Conservation (phyloP, 2,329 filamentous ascomycete genomes). For the Diaporthe sp. region DNA sequence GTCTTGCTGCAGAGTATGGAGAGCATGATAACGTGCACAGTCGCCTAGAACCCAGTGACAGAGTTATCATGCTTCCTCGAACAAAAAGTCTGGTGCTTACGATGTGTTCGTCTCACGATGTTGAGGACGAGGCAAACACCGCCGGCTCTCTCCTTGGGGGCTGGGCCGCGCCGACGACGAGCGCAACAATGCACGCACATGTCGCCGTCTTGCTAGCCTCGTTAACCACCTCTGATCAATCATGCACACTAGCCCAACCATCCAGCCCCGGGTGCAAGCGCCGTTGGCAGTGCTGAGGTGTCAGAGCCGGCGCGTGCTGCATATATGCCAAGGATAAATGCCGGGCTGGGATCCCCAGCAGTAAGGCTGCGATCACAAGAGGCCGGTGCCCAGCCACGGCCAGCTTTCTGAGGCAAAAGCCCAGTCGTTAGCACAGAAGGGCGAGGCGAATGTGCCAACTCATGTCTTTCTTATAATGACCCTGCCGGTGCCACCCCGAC, state of each 20-base stretch:
- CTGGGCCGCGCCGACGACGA: slow-evolving; percentile 1
- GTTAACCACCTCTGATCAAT: slow-evolving; percentile 14
- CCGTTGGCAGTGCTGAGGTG: slow-evolving; percentile 19
- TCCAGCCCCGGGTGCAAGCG: slow-evolving; percentile 12
- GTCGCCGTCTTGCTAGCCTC: slow-evolving; percentile 11
- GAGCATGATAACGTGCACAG: slow-evolving; percentile 3
- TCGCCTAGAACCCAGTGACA: background rate
- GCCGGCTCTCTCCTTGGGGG: slow-evolving; percentile 6
- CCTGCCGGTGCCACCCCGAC: background rate
- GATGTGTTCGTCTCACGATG: slow-evolving; percentile 16
- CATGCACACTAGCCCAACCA: slow-evolving; percentile 28
- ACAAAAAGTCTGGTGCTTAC: background rate
- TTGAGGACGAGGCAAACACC: background rate
- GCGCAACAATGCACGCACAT: slow-evolving; percentile 15
- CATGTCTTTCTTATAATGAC: slow-evolving; percentile 6
- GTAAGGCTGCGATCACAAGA: slow-evolving; percentile 8
- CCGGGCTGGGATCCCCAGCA: slow-evolving; percentile 31
- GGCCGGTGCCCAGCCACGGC: slow-evolving; percentile 26
- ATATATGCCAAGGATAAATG: slow-evolving; percentile 28
- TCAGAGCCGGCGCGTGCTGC: slow-evolving; percentile 16
- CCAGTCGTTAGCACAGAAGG: background rate
- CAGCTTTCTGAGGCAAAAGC: slow-evolving; percentile 8
- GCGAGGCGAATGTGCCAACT: background rate
- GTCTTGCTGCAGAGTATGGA: background rate
- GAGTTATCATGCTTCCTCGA: background rate